Base-by-base conservation (phyloP, 1,284 basidiomycete species). In the Cryptococcus sp. region DNA sequence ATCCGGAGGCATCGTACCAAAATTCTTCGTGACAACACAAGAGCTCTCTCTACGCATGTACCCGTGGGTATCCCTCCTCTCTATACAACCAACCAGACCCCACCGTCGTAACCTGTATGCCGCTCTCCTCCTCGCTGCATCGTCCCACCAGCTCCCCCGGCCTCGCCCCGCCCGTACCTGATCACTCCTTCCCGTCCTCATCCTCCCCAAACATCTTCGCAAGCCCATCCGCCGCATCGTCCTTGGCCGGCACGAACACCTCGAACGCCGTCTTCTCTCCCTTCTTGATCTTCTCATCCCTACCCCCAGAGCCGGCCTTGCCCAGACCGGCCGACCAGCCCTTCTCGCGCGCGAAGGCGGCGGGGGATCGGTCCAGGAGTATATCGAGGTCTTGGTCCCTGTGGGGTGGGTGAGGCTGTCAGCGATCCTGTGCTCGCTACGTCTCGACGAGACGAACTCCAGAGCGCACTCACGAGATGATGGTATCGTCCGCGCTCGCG, bases 291-390 rank as follows among this genome's bases (percentile, higher is more conserved):
- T 79, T 69, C 57, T 69, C 70, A 3, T 59, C 65, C 53, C 68
- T 60, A 20, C 65, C 64, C 60, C 69, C 60, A 39, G 67, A 57
- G 55, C 72, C 67, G n/a, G 63, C 62, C 44, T 65, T 63, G 52
- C 69, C 69, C 46, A 75, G 61, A 11, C 70, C 69, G 35, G 74
- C 74, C 9, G 66, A 67, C 93, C 93, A 96, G 0, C 91, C 93
- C 61, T 84, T 84, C 33, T 84, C 82, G 50, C 93, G 82, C 42
- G 81, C 80, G 67, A 90, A 95, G 48, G 94, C 92, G 37, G 85
- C 86, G 0, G 85, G 84, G 28, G 86, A 82, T 28, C 94, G 82
- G 67, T 97, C 92, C 38, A 98, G 79, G 53, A 98, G 78, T 69
- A 85, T 80, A 21, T 87, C 84, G 44, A 97, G 78, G 64, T 95